Evolutionary conservation across 2,329 filamentous ascomycete species (phyloP), one percentile per base, ranked within the genome.

Genomic region (Sclerotinia minor): DNA sequence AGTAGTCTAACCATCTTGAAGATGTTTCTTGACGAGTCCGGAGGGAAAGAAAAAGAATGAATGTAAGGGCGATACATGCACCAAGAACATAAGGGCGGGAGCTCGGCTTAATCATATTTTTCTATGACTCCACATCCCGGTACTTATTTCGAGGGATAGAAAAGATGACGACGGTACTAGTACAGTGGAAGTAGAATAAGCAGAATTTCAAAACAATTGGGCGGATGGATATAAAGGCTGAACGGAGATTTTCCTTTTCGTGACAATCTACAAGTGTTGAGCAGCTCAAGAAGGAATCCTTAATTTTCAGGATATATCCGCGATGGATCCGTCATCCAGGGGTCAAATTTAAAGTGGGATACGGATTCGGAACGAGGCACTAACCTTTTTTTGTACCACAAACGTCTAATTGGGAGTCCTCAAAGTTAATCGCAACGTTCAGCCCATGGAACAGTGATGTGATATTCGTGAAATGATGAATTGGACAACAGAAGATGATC

Each of bases 1-100:
- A 61, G 15, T 61, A 61, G 59, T 61, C 59, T 50, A 61, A 21
- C 59, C 59, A 61, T 50, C 17, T 61, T 38, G 45, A 61, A 4
- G 59, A 13, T n/a, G 32, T 29, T 61, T 61, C 59, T 49, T 38
- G 21, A 1, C 45, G 29, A 38, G 58, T 38, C 26, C 35, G 45
- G 5, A 61, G 13, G 19, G 59, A 61, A 8, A 61, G 32, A 3
- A 61, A 8, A 7, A 35, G 8, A 9, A 61, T 50, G 4, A 61
- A 21, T 2, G 32, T 35, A 45, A 61, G 59, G 7, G 59, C 45
- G 17, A 50, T 8, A 21, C 47, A 50, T 32, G 32, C 59, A 5
- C 59, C 59, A 24, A 61, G 15, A 26, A 50, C 17, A 24, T 50
- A 61, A 1, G 59, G 59, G 44, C 45, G 45, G 26, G 45, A 26